Evolutionary conservation across 139 green algal genomes (phyloP), one percentile per base, ranked within the genome.

Genomic region (Micromonas pusilla): DNA sequence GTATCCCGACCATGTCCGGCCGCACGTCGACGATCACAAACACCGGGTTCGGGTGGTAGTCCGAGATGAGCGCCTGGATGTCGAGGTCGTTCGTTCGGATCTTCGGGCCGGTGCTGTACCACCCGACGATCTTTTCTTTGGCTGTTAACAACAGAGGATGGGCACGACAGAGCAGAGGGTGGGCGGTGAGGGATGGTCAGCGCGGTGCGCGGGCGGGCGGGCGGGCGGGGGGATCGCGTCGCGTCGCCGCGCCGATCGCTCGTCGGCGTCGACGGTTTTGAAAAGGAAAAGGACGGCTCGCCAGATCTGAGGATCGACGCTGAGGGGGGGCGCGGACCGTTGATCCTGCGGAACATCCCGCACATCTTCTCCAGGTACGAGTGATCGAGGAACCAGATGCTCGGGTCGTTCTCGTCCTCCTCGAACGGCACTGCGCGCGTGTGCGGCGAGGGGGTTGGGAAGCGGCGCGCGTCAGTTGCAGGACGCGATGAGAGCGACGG

Each of bases 301-400:
- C n/a, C n/a, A n/a, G n/a, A n/a, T n/a, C n/a, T n/a, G n/a, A n/a
- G n/a, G n/a, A n/a, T n/a, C n/a, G n/a, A n/a, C n/a, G 31, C 28
- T 5, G 66, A 16, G 66, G 6, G 28, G 31, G 66, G 6, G 66
- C 78, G 72, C 94, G 89, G 9, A 57, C 45, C 96, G 85, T 98
- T 98, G 67, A 99, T 97, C 78, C 97, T 98, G 79, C 96, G 97
- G 86, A 97, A 98, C 96, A 99, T 99, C 53, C 81, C 73, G 81
- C 88, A 97, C 93, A 99, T 99, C 54, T 86, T 86, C 79, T 99
- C 96, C 66, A 97, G 80, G 86, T 99, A 99, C 74, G 85, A 95
- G 88, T 99, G 95, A 82, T 99, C 96, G 68, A 99, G 73, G 76
- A 99, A 99, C 95, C 94, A 99, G 65, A 99, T 98, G 70, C 52